These are phyloP conservation scores for Bruguiera hainesii DNA, from an alignment of 441 rosid genomes.

Conservation along the genomic window DNA sequence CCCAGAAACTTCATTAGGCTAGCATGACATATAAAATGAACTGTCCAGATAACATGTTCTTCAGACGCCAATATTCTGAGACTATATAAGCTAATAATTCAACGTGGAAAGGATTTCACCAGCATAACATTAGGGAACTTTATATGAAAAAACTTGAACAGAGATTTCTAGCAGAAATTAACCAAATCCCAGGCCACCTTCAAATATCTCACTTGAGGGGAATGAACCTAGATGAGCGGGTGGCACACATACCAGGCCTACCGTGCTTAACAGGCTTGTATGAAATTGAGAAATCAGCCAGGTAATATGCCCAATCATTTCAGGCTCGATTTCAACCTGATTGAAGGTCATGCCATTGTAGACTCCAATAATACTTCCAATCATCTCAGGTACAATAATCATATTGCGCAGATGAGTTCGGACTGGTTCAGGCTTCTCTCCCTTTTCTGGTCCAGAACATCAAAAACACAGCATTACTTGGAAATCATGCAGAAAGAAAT, in stretches of 20 bases:
- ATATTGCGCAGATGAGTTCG: conserved; percentile 70
- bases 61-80: too few relatives aligned
- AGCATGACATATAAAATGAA: too few relatives aligned
- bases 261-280: conserved; percentile 97
- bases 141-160: conserved; percentile 18
- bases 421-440: conserved; percentile 85
- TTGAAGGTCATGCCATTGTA: conserved; percentile 92
- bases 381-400: conserved; percentile 91
- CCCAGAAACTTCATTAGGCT: too few relatives aligned
- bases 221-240: conserved; percentile 83
- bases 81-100: too few relatives aligned
- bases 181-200: neutral
- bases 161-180: neutral
- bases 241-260: conserved; percentile 89
- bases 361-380: conserved; percentile 78
- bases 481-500: neutral
- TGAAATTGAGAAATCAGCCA: conserved; percentile 85
- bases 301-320: conserved; percentile 78
- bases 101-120: neutral
- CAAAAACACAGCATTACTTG: neutral
- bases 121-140: neutral
- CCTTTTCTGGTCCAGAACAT: conserved; percentile 49
- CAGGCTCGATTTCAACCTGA: conserved; percentile 90
- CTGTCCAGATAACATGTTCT: too few relatives aligned
- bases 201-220: conserved; percentile 61